phyloP scores from a whole-genome alignment of 768 basidiomycete genomes.

The Pulveroboletus frians region DNA sequence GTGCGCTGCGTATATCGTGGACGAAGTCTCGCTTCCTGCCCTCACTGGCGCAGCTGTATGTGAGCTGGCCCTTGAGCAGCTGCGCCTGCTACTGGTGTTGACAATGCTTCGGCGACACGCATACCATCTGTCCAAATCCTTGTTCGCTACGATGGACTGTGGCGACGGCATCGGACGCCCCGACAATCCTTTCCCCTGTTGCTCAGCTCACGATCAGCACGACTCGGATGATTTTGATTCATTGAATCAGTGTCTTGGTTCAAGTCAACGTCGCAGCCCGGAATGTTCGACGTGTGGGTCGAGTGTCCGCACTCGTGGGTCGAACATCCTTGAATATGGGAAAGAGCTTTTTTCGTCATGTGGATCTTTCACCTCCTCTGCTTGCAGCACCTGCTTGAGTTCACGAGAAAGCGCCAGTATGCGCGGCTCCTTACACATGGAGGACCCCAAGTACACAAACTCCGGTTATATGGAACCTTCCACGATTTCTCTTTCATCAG shows the following conservation, averaged over 20 bases:
- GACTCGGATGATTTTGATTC: slow-evolving; percentile 1
- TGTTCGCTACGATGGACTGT: slow-evolving; percentile 4
- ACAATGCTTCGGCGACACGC: slow-evolving; percentile 19
- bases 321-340: background rate
- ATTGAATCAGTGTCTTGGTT: background rate
- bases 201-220: slow-evolving; percentile 1
- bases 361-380: slow-evolving; percentile 11
- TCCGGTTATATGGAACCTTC: slow-evolving; percentile 9
- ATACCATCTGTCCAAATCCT: slow-evolving; percentile 9
- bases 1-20: slow-evolving; percentile 18
- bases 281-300: slow-evolving; percentile 25
- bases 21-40: slow-evolving; percentile 13
- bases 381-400: slow-evolving; percentile 23
- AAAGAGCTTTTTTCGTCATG: slow-evolving; percentile 3
- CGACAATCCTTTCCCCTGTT: background rate
- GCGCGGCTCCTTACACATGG: slow-evolving; percentile 7
- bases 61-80: slow-evolving; percentile 8
- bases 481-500: slow-evolving; percentile 1
- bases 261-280: slow-evolving; percentile 11
- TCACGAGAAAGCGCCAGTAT: slow-evolving; percentile 3
- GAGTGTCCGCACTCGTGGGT: background rate
- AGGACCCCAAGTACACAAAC: slow-evolving; percentile 1
- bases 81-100: slow-evolving; percentile 20
- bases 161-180: background rate
- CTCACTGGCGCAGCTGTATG: slow-evolving; percentile 2